Conservation (phyloP, 2,329 filamentous ascomycete genomes). For the Arthrobotrys megalospora region DNA sequence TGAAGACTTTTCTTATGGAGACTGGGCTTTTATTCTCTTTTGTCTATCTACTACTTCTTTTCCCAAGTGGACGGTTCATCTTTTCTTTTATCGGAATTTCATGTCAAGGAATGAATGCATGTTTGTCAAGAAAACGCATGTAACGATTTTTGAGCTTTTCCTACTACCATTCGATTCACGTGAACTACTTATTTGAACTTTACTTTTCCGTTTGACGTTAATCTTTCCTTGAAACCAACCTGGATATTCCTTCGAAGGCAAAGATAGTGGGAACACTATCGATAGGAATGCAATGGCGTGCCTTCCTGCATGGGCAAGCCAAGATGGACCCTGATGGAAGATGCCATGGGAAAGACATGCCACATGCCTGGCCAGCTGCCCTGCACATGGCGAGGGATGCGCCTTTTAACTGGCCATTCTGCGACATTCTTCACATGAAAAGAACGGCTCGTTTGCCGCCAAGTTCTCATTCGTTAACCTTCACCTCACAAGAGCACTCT, state of each 20-base stretch:
- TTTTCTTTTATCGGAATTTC: constrained; percentile 36
- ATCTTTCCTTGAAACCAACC: background rate
- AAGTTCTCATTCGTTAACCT: background rate
- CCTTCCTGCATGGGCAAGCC: constrained; percentile 26
- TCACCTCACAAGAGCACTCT: background rate
- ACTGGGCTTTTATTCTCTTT: background rate
- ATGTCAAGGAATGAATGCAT: constrained; percentile 34
- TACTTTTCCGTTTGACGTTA: background rate
- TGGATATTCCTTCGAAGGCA: constrained; percentile 11
- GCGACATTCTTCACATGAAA: constrained; percentile 41
- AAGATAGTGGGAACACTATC: constrained; percentile 19
- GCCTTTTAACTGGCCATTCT: constrained; percentile 42
- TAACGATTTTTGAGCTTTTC: constrained; percentile 21
- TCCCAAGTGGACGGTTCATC: constrained; percentile 3
- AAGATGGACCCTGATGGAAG: constrained; percentile 35
- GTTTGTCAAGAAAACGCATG: constrained; percentile 40
- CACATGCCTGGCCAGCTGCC: constrained; percentile 37
- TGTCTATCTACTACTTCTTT: constrained; percentile 7
- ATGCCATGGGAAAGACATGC: constrained; percentile 24
- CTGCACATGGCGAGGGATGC: constrained; percentile 51
- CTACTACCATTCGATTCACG: constrained; percentile 34
- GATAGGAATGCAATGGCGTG: constrained; percentile 19
- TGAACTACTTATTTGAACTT: constrained; percentile 26
- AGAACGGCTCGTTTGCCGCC: constrained; percentile 27
- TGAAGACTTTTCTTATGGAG: background rate